Base-by-base conservation (phyloP, 495 filamentous ascomycete species). In the Trichocladium uniseriatum region DNA sequence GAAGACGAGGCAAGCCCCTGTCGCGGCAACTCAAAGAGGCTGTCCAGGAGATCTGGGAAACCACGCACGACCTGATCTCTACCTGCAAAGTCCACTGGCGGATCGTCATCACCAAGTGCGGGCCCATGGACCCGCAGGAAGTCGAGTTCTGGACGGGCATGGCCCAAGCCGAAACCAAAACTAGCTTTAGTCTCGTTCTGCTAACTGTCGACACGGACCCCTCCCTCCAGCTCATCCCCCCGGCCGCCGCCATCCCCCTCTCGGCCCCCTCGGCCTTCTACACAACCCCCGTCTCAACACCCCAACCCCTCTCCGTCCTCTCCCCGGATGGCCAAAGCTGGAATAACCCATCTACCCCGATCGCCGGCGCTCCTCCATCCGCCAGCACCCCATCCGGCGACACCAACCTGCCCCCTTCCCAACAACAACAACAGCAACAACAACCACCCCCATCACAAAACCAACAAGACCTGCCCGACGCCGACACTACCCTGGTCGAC, bases 41-140 rank as follows among this genome's bases (percentile, higher is more conserved):
- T 14, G 75, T 81, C 7, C 71, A 72, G 45, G 91, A 96, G 55
- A 86, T 97, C 5, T 95, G 89, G 90, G 78, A 79, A 28, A 84
- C 83, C 18, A 95, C 90, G 0, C 73, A 80, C 20, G 84, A 85
- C 41, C 79, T 95, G 19, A 78, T 95, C 37, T 78, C 83, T 2
- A 70, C 68, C 9, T 74, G 76, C 49, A 84, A 81, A 53, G 80
- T 87, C 8, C 77, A 81, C 13, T 95, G 91, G 90, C 81, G 84
- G 31, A 63, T 97, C 9, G 78, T 88, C 44, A 68, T 98, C 45
- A 82, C 82, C 11, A 86, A 83, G 62, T 81, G 80, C 20, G 82
- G 82, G 6, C 70, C 76, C 10, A 83, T 94, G 69, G 79, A 85
- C 24, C 69, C 74, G 32, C 79, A 84, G n/a, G 91, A 95, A 62